Conservation (phyloP, 1,284 basidiomycete genomes). For the Tilletiopsis washingtonensis region DNA sequence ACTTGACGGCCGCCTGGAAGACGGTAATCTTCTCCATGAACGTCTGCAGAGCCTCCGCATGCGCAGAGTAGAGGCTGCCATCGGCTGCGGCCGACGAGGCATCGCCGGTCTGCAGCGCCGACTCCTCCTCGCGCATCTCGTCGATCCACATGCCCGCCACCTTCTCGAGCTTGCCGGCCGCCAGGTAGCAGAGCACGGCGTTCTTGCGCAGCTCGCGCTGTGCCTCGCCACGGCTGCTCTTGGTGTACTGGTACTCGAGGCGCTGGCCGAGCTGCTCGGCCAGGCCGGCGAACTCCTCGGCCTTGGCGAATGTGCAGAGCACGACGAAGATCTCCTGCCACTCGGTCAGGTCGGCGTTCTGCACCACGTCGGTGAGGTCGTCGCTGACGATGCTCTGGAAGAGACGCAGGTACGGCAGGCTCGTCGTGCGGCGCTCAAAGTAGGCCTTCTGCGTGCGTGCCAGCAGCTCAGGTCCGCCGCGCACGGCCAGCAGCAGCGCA, state of each 20-base stretch:
- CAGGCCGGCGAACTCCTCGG: slow-evolving; percentile 74
- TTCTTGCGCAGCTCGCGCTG: slow-evolving; percentile 68
- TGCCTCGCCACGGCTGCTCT: slow-evolving; percentile 12
- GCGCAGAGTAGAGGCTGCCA: slow-evolving; percentile 61
- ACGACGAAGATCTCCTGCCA: slow-evolving; percentile 98
- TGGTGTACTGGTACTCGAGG: slow-evolving; percentile 68
- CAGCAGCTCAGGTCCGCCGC: slow-evolving; percentile 82
- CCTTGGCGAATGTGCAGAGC: slow-evolving; percentile 82
- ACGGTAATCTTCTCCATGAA: slow-evolving; percentile 96
- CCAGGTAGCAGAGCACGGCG: slow-evolving; percentile 78
- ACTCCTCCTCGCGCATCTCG: slow-evolving; percentile 81
- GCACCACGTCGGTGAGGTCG: slow-evolving; percentile 84
- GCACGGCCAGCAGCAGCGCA: slow-evolving; percentile 83
- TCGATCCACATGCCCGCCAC: slow-evolving; percentile 87
- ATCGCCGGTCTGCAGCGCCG: slow-evolving; percentile 18
- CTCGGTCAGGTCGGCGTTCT: slow-evolving; percentile 87
- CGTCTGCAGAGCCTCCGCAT: slow-evolving; percentile 79
- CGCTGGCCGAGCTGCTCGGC: slow-evolving; percentile 86
- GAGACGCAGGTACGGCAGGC: slow-evolving; percentile 79
- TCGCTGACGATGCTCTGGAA: slow-evolving; percentile 92
- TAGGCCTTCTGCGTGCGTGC: slow-evolving; percentile 85
- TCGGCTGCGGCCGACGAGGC: slow-evolving; percentile 7
- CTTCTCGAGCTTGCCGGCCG: slow-evolving; percentile 79
- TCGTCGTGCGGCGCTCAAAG: slow-evolving; percentile 71
- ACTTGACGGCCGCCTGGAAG: slow-evolving; percentile 81